Evolutionary conservation across 345 rosid genomes (phyloP), one percentile per base, ranked within the genome.

Genomic region (Eucalyptus viminalis): DNA sequence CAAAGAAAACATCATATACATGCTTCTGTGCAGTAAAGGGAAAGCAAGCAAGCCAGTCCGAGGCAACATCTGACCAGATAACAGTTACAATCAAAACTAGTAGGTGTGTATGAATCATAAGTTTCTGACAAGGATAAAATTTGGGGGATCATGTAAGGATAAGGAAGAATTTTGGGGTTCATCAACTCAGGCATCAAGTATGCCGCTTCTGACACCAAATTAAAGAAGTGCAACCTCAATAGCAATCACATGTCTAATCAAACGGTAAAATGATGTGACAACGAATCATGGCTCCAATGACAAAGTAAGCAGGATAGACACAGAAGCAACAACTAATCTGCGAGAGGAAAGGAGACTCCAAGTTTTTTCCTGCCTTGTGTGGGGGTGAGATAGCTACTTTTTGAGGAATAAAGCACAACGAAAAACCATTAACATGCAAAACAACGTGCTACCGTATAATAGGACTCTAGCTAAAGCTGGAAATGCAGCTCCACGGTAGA

Each of bases 41-140:
- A 93, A 98, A 98, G 92, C 98, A 98, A 87, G 98, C 91, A 7
- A 98, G 94, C 99, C 99, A 98, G 92, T 95, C 93, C 90, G 97
- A 94, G 88, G 99, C 95, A 89, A 97, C 93, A 94, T 98, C 99
- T 97, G 95, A 93, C 92, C 51, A 87, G 80, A 81, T 51, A 58
- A 51, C 67, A 34, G n/a, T 37, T 40, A 37, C 85, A 76, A 76
- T n/a, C 54, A 49, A 58, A 2, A 86, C 87, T 86, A 11, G 87
- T 21, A n/a, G 27, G 15, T 40, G 44, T 40, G 47, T 76, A 21
- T 40, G 85, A 76, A 31, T 47, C 29, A 86, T 37, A 53, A 51
- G 19, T 51, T 29, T 51, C 44, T 10, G 67, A 15, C 16, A 15
- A 86, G 62, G 62, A 86, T n/a, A 27, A 45, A 51, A 37, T 50